These are phyloP conservation scores for Ambrosiella xylebori DNA, from an alignment of 2,329 filamentous ascomycete species.

Conservation along the genomic window DNA sequence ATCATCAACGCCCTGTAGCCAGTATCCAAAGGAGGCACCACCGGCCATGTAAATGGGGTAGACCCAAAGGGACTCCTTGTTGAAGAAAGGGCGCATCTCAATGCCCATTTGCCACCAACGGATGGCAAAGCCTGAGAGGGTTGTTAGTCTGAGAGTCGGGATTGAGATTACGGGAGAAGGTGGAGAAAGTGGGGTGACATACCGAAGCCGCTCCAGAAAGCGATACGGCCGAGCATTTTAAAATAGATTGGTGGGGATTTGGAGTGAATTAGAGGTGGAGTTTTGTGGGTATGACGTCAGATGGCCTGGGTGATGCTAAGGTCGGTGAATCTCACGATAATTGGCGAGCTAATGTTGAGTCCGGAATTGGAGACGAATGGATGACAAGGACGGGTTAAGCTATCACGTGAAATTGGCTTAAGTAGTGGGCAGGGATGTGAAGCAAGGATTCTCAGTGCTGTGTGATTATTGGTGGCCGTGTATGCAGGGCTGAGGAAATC, in stretches of 20 bases:
- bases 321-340: not conserved
- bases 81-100: slow-evolving; percentile 92
- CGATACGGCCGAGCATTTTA: slow-evolving; percentile 45
- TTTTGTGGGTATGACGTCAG: not conserved
- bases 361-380: not conserved
- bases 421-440: not conserved
- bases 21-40: slow-evolving; percentile 90
- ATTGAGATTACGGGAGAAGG: not conserved
- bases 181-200: slow-evolving; percentile 22
- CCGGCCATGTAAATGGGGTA: slow-evolving; percentile 79
- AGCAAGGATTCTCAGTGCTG: not conserved
- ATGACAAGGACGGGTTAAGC: not conserved
- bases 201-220: slow-evolving; percentile 91
- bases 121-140: slow-evolving; percentile 63
- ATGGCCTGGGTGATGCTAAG: not conserved
- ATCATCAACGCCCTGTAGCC: slow-evolving; percentile 79
- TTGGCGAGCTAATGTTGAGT: not conserved
- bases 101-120: slow-evolving; percentile 95
- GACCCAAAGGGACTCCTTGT: slow-evolving; percentile 66
- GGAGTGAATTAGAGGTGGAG: not conserved
- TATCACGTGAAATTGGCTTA: not conserved
- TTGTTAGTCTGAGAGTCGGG: not conserved
- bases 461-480: slow-evolving; percentile 2
- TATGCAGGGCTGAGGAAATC: slow-evolving; percentile 1
- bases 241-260: slow-evolving; percentile 10